A percentile compares a stretch with the other conserved stretches of the same genome.
Evolutionary conservation across 345 rosid species (phyloP).

Genomic region (Brassica cretica): DNA sequence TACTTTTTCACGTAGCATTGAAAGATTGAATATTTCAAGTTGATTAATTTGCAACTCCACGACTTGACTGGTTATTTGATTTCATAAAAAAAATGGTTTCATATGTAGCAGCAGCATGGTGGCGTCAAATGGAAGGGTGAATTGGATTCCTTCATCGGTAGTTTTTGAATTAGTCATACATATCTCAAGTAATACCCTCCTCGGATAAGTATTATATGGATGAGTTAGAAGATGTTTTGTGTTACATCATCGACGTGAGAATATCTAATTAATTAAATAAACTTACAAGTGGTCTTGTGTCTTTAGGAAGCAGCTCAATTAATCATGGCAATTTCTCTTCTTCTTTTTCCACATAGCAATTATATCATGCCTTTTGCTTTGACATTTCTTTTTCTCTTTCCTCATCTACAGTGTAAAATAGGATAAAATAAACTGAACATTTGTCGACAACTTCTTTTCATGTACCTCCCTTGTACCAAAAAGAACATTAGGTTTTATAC

Average conservation of each 20-base stretch:
- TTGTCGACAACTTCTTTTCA: not conserved
- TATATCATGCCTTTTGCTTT: conserved; percentile 12
- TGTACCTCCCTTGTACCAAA: not conserved
- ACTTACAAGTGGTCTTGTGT: not conserved
- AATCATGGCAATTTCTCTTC: conserved; percentile 5
- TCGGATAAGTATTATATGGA: not conserved
- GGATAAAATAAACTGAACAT: not conserved
- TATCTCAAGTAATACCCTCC: not conserved
- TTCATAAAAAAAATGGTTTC: no score
- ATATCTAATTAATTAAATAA: no score
- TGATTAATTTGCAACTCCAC: not conserved
- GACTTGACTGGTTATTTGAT: not conserved
- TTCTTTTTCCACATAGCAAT: conserved; percentile 24
- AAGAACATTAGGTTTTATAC: not conserved
- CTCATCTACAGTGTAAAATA: not conserved
- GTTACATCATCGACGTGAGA: not conserved
- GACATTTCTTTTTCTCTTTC: not conserved
- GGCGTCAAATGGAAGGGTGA: not conserved
- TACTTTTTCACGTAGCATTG: not conserved
- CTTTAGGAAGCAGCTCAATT: conserved; percentile 1
- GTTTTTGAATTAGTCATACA: not conserved
- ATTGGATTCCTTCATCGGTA: not conserved
- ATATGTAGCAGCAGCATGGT: no score
- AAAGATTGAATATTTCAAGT: not conserved
- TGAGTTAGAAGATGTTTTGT: not conserved